A percentile compares a stretch with the other conserved stretches of the same genome.
These are phyloP conservation scores for Polyporus tsugae DNA, from an alignment of 1,284 basidiomycete genomes.

Conservation along the genomic window DNA sequence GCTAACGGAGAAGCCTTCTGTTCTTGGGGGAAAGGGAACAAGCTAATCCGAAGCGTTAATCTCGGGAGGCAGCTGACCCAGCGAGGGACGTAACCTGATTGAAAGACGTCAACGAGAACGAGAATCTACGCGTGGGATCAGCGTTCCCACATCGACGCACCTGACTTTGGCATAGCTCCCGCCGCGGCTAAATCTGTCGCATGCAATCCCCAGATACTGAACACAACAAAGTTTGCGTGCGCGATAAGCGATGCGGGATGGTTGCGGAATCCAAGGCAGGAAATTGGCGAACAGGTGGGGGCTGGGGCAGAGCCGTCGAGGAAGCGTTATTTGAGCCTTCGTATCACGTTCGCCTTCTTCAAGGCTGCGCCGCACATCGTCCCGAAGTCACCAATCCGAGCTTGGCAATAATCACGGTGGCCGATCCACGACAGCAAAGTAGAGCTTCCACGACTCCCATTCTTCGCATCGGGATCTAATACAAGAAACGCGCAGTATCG, in stretches of 20 bases:
- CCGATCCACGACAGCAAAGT: neutral
- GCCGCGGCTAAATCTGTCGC: neutral
- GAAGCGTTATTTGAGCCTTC: neutral
- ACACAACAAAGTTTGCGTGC: neutral
- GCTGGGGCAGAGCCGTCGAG: neutral
- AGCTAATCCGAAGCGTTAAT: constrained; percentile 1
- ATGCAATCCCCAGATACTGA: neutral
- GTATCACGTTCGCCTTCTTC: neutral
- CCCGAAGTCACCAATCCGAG: constrained; percentile 9
- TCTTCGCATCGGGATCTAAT: constrained; percentile 19
- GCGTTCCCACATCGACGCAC: constrained; percentile 18
- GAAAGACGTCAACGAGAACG: constrained; percentile 16
- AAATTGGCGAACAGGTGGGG: neutral
- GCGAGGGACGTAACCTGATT: neutral
- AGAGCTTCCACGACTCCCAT: constrained; percentile 15
- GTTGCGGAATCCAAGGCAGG: neutral
- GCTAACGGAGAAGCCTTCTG: constrained; percentile 8
- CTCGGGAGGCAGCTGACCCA: constrained; percentile 16
- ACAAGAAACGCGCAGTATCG: constrained; percentile 22
- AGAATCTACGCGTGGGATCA: constrained; percentile 13
- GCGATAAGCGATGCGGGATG: neutral
- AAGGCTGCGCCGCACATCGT: constrained; percentile 8
- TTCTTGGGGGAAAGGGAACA: constrained; percentile 1
- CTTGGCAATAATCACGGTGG: constrained; percentile 1
- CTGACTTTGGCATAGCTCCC: constrained; percentile 14